Percentiles rank a stretch among this genome's conserved stretches.
phyloP scores from a whole-genome alignment of 2,329 filamentous ascomycete genomes.

The Aspergillus sergii region DNA sequence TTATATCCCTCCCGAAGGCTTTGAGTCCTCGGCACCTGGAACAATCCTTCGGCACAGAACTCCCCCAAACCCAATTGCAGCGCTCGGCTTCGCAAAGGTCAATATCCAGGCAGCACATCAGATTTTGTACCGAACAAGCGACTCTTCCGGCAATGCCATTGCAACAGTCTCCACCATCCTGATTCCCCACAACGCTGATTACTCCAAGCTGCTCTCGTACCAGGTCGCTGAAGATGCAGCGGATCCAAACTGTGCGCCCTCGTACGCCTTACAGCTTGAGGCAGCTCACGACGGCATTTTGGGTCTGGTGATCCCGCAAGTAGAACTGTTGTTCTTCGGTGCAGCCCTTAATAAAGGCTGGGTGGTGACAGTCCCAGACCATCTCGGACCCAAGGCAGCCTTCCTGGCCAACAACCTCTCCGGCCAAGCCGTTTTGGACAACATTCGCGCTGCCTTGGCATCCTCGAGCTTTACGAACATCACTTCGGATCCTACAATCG shows the following conservation, averaged over 20 bases:
- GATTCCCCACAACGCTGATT: slow-evolving; percentile 36
- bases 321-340: slow-evolving; percentile 35
- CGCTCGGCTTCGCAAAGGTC: slow-evolving; percentile 22
- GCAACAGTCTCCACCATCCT: slow-evolving; percentile 45
- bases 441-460: slow-evolving; percentile 44
- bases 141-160: slow-evolving; percentile 39
- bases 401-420: slow-evolving; percentile 46
- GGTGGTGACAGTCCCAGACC: slow-evolving; percentile 53
- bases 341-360: slow-evolving; percentile 48
- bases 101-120: slow-evolving; percentile 34
- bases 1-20: slow-evolving; percentile 31
- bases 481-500: slow-evolving; percentile 34
- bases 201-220: slow-evolving; percentile 44
- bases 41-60: slow-evolving; percentile 30
- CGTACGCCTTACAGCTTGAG: slow-evolving; percentile 37
- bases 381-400: slow-evolving; percentile 47
- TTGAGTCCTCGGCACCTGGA: slow-evolving; percentile 27
- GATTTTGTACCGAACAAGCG: slow-evolving; percentile 46
- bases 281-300: slow-evolving; percentile 42
- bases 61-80: slow-evolving; percentile 27
- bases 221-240: slow-evolving; percentile 39
- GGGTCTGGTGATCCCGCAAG: slow-evolving; percentile 36
- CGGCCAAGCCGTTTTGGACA: slow-evolving; percentile 50
- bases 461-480: slow-evolving; percentile 34
- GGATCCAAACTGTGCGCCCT: slow-evolving; percentile 30